phyloP scores from a whole-genome alignment of 768 basidiomycete species.

The Mycena crocata region DNA sequence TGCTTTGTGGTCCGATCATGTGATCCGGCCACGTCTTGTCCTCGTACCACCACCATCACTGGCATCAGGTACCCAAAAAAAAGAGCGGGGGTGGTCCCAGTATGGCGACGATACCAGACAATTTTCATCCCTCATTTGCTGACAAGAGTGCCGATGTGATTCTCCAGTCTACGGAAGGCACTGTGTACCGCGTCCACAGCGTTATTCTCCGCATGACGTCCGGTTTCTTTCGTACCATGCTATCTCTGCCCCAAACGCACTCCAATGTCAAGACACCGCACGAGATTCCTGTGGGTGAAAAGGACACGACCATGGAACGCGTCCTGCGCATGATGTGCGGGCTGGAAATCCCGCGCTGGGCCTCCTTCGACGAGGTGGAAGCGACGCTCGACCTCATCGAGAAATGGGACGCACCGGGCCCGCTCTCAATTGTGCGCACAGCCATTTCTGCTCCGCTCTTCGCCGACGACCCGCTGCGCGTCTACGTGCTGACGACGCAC shows the following conservation, averaged over 20 bases:
- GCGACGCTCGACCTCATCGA: slow-evolving; percentile 54
- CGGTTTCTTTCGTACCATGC: slow-evolving; percentile 49
- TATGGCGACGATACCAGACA: slow-evolving; percentile 11
- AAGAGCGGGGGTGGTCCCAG: too few relatives aligned
- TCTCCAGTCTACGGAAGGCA: slow-evolving; percentile 54
- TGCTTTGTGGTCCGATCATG: too few relatives aligned
- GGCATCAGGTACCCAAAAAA: too few relatives aligned
- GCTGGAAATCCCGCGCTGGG: slow-evolving; percentile 52
- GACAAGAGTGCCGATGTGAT: slow-evolving; percentile 55
- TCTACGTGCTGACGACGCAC: slow-evolving; percentile 58
- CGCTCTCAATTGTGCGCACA: slow-evolving; percentile 55
- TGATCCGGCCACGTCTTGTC: too few relatives aligned
- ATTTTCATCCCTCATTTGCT: slow-evolving; percentile 51
- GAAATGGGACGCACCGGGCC: slow-evolving; percentile 59
- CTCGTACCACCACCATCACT: not conserved
- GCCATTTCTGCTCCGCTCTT: slow-evolving; percentile 55
- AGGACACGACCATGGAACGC: slow-evolving; percentile 49
- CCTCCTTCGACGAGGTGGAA: slow-evolving; percentile 54
- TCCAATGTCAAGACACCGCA: slow-evolving; percentile 1
- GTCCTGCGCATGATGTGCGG: slow-evolving; percentile 57
- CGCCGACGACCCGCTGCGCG: slow-evolving; percentile 57
- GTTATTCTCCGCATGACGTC: slow-evolving; percentile 56
- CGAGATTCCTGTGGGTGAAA: slow-evolving; percentile 46
- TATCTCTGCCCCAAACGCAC: slow-evolving; percentile 39
- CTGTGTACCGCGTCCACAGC: slow-evolving; percentile 57